These are phyloP conservation scores for Pterothamnion heteromorphum DNA, from an alignment of 31 red algal species.

Conservation along the genomic window DNA sequence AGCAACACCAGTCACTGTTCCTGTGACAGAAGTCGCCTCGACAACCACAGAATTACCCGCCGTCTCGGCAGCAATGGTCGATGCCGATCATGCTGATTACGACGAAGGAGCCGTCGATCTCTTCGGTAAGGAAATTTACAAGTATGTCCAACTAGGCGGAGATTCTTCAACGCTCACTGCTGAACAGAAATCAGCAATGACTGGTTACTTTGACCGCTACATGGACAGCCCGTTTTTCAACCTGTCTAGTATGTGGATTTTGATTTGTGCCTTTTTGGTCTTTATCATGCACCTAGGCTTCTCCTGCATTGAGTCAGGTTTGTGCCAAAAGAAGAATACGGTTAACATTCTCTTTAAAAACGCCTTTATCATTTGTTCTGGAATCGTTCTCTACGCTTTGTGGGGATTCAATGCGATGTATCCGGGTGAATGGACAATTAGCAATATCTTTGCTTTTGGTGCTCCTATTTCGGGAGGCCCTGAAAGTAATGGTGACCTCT, in stretches of 20 bases:
- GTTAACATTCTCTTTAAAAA: conserved; percentile 86
- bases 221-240: background rate
- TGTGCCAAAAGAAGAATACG: conserved; percentile 78
- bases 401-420: background rate
- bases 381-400: conserved; percentile 73
- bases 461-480: background rate
- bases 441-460: background rate
- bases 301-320: background rate
- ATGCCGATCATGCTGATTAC: background rate
- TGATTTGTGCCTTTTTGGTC: too few relatives aligned
- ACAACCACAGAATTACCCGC: too few relatives aligned
- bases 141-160: background rate
- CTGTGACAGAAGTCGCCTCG: too few relatives aligned
- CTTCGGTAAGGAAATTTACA: background rate
- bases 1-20: too few relatives aligned
- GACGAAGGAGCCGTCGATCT: background rate
- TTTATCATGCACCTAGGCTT: conserved; percentile 92
- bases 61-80: background rate
- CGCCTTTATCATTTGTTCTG: conserved; percentile 74
- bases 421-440: background rate
- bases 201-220: background rate
- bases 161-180: background rate
- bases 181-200: background rate
- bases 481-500: background rate
- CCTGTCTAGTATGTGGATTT: too few relatives aligned